A percentile compares a stretch with the other conserved stretches of the same genome.
phyloP scores from a whole-genome alignment of 495 filamentous ascomycete genomes.

The Talaromyces adpressus region DNA sequence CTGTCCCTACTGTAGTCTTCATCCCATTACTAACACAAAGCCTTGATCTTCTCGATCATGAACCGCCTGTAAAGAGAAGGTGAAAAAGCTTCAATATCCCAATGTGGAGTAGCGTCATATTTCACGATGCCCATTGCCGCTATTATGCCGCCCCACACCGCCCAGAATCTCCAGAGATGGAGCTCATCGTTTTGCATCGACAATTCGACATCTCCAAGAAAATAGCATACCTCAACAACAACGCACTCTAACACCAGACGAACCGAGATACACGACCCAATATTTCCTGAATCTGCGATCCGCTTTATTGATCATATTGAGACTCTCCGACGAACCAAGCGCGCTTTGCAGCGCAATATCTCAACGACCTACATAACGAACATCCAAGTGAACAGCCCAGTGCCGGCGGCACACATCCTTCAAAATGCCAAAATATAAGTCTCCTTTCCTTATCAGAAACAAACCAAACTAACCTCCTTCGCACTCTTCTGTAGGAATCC shows the following conservation, averaged over 20 bases:
- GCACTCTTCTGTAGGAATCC: slow-evolving; percentile 64
- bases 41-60: no score
- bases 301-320: not conserved
- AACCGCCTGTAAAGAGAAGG: no score
- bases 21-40: no score
- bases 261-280: not conserved
- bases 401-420: not conserved
- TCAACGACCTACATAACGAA: not conserved
- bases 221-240: not conserved
- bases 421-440: slow-evolving; percentile 82
- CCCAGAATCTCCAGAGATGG: not conserved
- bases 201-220: not conserved
- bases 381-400: not conserved
- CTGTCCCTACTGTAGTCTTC: no score
- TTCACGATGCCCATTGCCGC: not conserved
- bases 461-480: slow-evolving; percentile 39
- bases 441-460: slow-evolving; percentile 5
- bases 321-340: not conserved
- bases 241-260: not conserved
- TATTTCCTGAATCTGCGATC: no score
- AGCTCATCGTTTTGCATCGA: not conserved
- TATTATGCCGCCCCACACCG: not conserved
- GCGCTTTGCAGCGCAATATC: not conserved
- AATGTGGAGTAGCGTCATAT: not conserved
- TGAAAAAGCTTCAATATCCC: not conserved